Evolutionary conservation across 2,329 filamentous ascomycete genomes (phyloP), one percentile per base, ranked within the genome.

Genomic region (Claviceps sp.): DNA sequence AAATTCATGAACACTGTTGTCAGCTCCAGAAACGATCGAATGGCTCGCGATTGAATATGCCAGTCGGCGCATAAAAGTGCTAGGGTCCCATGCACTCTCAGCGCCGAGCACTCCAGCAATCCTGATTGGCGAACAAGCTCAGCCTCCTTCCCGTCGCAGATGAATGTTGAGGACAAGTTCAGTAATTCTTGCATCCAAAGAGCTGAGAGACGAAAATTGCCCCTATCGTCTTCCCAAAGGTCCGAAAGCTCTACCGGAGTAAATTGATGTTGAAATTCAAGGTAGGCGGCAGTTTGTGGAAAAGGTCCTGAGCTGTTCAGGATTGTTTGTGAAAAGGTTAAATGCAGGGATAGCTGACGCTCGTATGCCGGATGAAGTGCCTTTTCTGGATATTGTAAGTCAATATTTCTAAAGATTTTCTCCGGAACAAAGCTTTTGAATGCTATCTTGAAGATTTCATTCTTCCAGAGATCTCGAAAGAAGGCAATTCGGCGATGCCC

Each of bases 401-500:
- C 66, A n/a, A 81, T 62, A 40, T 66, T 68, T 37, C 66, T 53
- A 57, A 65, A 71, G 55, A 70, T 76, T 26, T 64, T 64, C 46
- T 54, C 60, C 34, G 61, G 70, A 56, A 56, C 57, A 53, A 67
- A 71, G 3, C 53, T 55, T 3, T 61, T 53, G 48, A 62, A 64
- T 5, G 56, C 48, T 16, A 65, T 53, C 34, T 49, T 55, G 10
- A 56, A 58, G 52, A 56, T 57, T 55, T 57, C 55, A 37, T 64
- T 54, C 26, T 62, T 38, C 38, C 78, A 73, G 1, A 91, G 65
- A 47, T 88, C 84, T 52, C 76, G 73, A 34, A 95, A 76, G 52
- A 91, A 83, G 0, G 82, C 71, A 0, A 95, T 80, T 1, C 73
- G 71, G 0, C 84, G 84, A 1, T 74, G 56, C 0, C 82, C 84